Base-by-base conservation (phyloP, 805 yeast genomes). In the Blastobotrys terrestris region DNA sequence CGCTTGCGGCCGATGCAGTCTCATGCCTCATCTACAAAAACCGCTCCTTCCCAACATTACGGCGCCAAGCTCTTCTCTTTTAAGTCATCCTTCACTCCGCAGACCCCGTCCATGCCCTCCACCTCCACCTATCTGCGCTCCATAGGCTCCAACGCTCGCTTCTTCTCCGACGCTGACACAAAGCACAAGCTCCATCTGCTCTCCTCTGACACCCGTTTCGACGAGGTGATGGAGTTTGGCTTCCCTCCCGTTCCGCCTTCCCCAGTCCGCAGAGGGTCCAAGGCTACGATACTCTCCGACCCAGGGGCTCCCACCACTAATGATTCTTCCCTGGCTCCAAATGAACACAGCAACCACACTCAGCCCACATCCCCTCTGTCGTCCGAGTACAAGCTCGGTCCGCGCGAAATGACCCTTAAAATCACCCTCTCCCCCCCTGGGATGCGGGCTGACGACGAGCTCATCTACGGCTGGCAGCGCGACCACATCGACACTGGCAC, bases 391-490 rank as follows among this genome's bases (percentile, higher is more conserved):
- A 26, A 11, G 35, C 11, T 26, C 35, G 35, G 35, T 26, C 55
- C 58, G 4, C 54, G 65, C 2, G 63, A 61, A 35, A 56, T 55
- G 61, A 61, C 64, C 2, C 55, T 62, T 22, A 62, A 60, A 39
- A 51, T 62, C 43, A 62, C 65, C 14, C 55, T 62, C 15, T 57
- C 63, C 14, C 65, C 65, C 2, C 55, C 58, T 2, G 51, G 59
- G 1, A 62, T 62, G 65, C 55, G 65, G 13, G 63, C 58, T 3
- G 61, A 58, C 40, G 65, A 62, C 42, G 61, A 59, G 39, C 48
- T 54, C 35, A 55, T 62, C 20, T 62, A 62, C 39, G 65, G 65
- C 35, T 62, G 65, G 65, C 64, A 61, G 52, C 48, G 54, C 31
- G 63, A 61, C 21, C 58, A 53, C 15, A 52, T 59, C 39, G 62